Evolutionary conservation across 495 filamentous ascomycete species (phyloP).

Genomic region (Parathielavia appendiculata): DNA sequence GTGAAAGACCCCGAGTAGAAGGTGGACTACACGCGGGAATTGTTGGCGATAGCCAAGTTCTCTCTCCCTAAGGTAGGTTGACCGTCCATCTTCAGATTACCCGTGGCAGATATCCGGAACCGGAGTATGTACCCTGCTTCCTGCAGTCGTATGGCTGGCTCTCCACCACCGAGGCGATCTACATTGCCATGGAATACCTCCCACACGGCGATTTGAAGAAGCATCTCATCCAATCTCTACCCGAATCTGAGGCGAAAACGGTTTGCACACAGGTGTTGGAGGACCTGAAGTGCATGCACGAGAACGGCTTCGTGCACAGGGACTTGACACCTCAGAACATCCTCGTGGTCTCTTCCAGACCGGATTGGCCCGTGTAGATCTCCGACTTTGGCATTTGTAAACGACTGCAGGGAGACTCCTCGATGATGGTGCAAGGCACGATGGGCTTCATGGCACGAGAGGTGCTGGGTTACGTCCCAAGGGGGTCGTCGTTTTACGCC

Average conservation of each 20-base stretch:
- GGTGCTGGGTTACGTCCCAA: too few relatives aligned
- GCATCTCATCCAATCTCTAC: too few relatives aligned
- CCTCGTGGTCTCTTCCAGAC: slow-evolving; percentile 14
- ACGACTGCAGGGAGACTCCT: neutral
- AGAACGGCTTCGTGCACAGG: slow-evolving; percentile 45
- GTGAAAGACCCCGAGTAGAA: too few relatives aligned
- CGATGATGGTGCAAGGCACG: too few relatives aligned
- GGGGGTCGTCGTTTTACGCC: neutral
- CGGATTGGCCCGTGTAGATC: slow-evolving; percentile 46
- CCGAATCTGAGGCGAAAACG: slow-evolving; percentile 27
- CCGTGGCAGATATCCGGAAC: too few relatives aligned
- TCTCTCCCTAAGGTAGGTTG: too few relatives aligned
- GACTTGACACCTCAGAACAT: slow-evolving; percentile 47
- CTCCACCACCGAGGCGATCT: slow-evolving; percentile 27
- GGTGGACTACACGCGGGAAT: too few relatives aligned
- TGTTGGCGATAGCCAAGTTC: too few relatives aligned
- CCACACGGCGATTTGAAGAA: too few relatives aligned
- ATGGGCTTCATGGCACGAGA: too few relatives aligned
- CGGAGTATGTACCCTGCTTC: slow-evolving; percentile 19
- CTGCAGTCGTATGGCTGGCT: slow-evolving; percentile 43
- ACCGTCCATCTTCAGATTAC: too few relatives aligned
- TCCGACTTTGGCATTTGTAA: slow-evolving; percentile 49
- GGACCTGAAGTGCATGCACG: slow-evolving; percentile 46
- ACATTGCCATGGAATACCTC: slow-evolving; percentile 42
- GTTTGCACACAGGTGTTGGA: slow-evolving; percentile 42